These are phyloP conservation scores for Deuterostichococcus epilithicus DNA, from an alignment of 139 green algal species.

Conservation along the genomic window DNA sequence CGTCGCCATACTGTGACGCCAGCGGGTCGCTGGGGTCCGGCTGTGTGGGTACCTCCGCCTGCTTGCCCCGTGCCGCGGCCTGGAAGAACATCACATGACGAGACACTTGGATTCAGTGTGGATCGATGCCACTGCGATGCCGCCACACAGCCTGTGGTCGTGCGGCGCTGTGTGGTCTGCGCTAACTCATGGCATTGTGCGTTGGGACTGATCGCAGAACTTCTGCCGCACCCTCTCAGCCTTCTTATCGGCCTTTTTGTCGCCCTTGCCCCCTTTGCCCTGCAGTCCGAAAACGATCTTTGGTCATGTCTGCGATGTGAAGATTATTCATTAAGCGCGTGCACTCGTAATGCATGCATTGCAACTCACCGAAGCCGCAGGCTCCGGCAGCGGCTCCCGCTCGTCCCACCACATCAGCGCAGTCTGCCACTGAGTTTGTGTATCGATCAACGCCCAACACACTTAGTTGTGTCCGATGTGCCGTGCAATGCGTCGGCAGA, in stretches of 20 bases:
- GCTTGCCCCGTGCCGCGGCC: constrained; percentile 57
- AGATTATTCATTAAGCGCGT: not conserved
- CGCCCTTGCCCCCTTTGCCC: not conserved
- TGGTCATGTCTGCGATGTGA: too few relatives aligned
- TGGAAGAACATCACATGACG: constrained; percentile 7
- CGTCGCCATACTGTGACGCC: constrained; percentile 86
- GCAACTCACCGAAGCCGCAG: not conserved
- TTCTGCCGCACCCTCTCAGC: not conserved
- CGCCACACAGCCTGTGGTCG: too few relatives aligned
- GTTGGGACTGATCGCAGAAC: too few relatives aligned
- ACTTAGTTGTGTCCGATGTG: too few relatives aligned
- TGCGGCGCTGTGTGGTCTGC: too few relatives aligned
- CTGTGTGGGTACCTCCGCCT: constrained; percentile 52
- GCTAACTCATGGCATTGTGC: too few relatives aligned
- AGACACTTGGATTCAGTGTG: too few relatives aligned
- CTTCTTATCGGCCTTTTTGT: not conserved
- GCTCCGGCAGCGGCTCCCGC: not conserved
- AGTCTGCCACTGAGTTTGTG: too few relatives aligned
- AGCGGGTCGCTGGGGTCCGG: constrained; percentile 83
- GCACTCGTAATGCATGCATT: not conserved
- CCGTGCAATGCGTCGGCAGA: too few relatives aligned
- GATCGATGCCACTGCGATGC: too few relatives aligned
- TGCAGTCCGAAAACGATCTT: not conserved
- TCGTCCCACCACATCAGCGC: not conserved
- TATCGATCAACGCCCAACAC: too few relatives aligned